Evolutionary conservation across 495 filamentous ascomycete genomes (phyloP).

Genomic region (Pyronema domesticum): DNA sequence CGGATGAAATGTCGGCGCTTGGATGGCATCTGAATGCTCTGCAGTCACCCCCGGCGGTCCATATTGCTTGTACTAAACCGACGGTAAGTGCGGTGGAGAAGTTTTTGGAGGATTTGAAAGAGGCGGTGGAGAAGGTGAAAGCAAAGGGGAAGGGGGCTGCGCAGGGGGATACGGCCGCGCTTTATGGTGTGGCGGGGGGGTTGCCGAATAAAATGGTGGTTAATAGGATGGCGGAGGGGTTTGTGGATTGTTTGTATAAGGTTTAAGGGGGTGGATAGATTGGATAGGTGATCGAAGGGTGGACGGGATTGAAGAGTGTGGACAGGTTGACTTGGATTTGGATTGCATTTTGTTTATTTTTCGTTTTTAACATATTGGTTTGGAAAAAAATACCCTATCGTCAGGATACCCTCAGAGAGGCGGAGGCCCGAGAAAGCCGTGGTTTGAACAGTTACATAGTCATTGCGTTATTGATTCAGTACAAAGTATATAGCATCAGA

Average conservation of each 20-base stretch:
- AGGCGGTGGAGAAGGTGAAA: constrained; percentile 59
- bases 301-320: not conserved
- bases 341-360: not conserved
- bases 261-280: too few relatives aligned
- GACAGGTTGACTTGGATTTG: not conserved
- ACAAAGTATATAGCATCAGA: too few relatives aligned
- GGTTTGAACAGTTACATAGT: too few relatives aligned
- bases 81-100: constrained; percentile 62
- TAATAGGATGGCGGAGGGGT: constrained; percentile 72
- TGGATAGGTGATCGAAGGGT: not conserved
- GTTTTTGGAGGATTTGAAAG: constrained; percentile 59
- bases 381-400: too few relatives aligned
- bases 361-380: too few relatives aligned
- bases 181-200: constrained; percentile 91
- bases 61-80: constrained; percentile 86
- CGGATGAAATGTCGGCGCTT: constrained; percentile 58
- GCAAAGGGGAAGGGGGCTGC: constrained; percentile 39
- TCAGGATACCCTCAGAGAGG: too few relatives aligned
- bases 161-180: constrained; percentile 65
- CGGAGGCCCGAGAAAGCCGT: too few relatives aligned
- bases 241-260: constrained; percentile 92
- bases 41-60: constrained; percentile 82
- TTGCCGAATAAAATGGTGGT: constrained; percentile 92
- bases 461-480: too few relatives aligned
- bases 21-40: constrained; percentile 96